Evolutionary conservation across 495 filamentous ascomycete species (phyloP), one percentile per base, ranked within the genome.

Genomic region (Trichoderma virens): DNA sequence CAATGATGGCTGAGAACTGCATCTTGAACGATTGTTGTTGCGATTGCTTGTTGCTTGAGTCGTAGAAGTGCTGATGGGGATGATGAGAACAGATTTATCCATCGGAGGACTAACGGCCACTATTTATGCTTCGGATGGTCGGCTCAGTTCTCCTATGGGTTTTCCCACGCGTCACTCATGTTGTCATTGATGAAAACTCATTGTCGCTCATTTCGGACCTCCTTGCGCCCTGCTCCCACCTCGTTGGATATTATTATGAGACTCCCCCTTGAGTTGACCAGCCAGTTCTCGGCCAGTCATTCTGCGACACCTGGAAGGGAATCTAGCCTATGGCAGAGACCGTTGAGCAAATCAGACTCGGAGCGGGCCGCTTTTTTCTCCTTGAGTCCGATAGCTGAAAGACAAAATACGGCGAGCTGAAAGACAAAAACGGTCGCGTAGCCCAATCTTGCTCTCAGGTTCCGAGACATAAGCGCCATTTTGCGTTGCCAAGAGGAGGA

Each of bases 101-200:
- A 4, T 56, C 8, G 28, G 11, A 27, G 51, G 51, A 30, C 27
- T 8, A 1, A 56, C 11, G 51, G 51, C 51, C 9, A 3, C 51
- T 56, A 56, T 56, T 56, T 56, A 56, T 56, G 51, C 51, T 30
- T 56, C 51, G 51, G 51, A 56, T 5, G 51, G 51, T 56, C 51
- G 51, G 51, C 11, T 30, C 27, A 9, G 7, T 45, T n/a, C 3
- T 14, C 41, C 51, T 4, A 20, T n/a, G 27, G 7, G 27, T 27
- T 27, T 28, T 47, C 43, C 43, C 43, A 47, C 43, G 43, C n/a
- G 20, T n/a, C 45, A 5, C n/a, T 51, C 9, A 7, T 51, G 16
- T 25, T 25, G 45, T 6, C 9, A n/a, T 51, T 2, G 45, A 20
- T 20, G 16, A 51, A 47, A 51, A 7, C 16, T 51, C 45, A 51